These are phyloP conservation scores for Exophiala aquamarina DNA, from an alignment of 2,329 filamentous ascomycete genomes.

Conservation along the genomic window DNA sequence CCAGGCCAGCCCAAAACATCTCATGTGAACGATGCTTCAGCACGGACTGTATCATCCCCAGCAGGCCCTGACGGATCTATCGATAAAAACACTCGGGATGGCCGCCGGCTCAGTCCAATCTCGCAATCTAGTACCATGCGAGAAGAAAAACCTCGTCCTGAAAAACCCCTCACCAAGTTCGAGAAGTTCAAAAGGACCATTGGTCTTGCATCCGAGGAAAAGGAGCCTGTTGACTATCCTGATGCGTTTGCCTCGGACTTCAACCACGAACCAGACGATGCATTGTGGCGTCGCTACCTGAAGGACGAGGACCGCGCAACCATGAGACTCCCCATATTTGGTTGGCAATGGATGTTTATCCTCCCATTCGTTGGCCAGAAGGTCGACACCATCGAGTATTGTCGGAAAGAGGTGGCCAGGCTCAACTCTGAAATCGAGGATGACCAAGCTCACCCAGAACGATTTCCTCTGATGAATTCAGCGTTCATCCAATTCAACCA, in stretches of 20 bases:
- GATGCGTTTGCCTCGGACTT: constrained; percentile 63
- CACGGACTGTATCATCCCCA: not conserved
- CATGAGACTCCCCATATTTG: constrained; percentile 69
- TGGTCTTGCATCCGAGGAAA: constrained; percentile 22
- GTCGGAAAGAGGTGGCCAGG: constrained; percentile 79
- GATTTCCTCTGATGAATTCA: constrained; percentile 89
- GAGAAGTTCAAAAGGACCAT: constrained; percentile 24
- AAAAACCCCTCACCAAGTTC: constrained; percentile 15
- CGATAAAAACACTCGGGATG: constrained; percentile 4
- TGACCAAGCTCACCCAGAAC: constrained; percentile 81
- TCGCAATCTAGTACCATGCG: constrained; percentile 25
- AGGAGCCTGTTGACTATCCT: constrained; percentile 53
- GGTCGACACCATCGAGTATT: constrained; percentile 92
- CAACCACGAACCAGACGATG: constrained; percentile 62
- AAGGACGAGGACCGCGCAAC: constrained; percentile 80
- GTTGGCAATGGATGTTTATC: constrained; percentile 68
- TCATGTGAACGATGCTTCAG: constrained; percentile 15
- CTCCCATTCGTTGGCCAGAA: constrained; percentile 82
- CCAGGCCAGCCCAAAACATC: constrained; percentile 8
- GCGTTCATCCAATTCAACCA: constrained; percentile 99
- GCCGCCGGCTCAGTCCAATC: constrained; percentile 12
- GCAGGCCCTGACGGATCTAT: constrained; percentile 4
- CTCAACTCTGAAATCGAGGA: constrained; percentile 89
- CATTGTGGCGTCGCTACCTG: constrained; percentile 80
- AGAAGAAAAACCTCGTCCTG: constrained; percentile 15